phyloP scores from a whole-genome alignment of 192 early-diverging fungal genomes.

The Podila horticola region DNA sequence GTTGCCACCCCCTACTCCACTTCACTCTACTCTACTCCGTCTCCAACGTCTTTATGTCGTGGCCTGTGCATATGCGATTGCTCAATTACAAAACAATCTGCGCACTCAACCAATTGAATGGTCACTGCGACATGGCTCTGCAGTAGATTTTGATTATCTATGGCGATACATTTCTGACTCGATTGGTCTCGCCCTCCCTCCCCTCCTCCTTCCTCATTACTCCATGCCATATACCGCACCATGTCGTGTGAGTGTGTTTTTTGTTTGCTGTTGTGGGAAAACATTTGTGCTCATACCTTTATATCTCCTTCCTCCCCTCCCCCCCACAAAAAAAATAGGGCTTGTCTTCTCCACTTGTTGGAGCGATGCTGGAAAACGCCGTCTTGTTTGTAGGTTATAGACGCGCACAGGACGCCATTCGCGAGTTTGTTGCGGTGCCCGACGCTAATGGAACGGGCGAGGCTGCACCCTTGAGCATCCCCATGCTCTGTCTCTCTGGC shows the following conservation, averaged over 20 bases:
- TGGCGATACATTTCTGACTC: background rate
- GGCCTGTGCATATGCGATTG: background rate
- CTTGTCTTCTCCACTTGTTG: constrained; percentile 88
- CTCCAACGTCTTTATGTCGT: background rate
- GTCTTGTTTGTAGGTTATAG: constrained; percentile 90
- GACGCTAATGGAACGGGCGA: constrained; percentile 26
- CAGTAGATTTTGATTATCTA: background rate
- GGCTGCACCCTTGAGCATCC: constrained; percentile 62
- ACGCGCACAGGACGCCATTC: constrained; percentile 80
- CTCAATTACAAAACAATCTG: background rate
- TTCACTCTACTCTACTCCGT: background rate
- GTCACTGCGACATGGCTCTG: background rate
- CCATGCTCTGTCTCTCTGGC: constrained; percentile 83
- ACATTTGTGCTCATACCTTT: background rate
- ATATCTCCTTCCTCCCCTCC: background rate
- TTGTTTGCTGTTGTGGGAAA: background rate
- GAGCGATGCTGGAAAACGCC: constrained; percentile 95
- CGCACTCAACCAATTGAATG: background rate
- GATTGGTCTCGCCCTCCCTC: background rate
- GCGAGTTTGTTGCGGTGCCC: constrained; percentile 51
- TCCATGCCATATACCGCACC: background rate
- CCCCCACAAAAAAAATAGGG: constrained; percentile 61
- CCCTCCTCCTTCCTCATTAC: background rate
- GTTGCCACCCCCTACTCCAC: background rate
- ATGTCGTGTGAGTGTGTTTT: background rate